Evolutionary conservation across 2,329 filamentous ascomycete species (phyloP).

Genomic region (Aspergillus awamori): DNA sequence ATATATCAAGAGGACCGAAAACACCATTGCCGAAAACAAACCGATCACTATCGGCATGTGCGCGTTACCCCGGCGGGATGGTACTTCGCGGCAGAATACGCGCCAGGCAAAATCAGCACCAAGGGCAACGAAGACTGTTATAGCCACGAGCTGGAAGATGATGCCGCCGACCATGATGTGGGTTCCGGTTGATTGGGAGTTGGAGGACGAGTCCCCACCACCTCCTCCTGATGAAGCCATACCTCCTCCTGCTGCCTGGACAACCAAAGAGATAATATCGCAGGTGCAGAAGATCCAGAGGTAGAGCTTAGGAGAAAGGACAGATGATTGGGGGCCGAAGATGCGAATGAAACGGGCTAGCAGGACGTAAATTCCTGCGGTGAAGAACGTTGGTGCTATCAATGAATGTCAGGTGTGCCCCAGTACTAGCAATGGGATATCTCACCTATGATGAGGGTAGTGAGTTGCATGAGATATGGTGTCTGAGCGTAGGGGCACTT

Average conservation of each 20-base stretch:
- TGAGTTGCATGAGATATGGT: neutral
- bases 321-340: conserved; percentile 40
- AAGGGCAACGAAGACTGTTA: conserved; percentile 51
- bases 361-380: conserved; percentile 49
- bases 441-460: neutral
- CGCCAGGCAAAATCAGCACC: conserved; percentile 47
- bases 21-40: neutral
- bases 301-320: conserved; percentile 42
- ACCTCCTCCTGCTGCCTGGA: conserved; percentile 57
- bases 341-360: conserved; percentile 41
- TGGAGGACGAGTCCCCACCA: conserved; percentile 30
- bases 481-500: neutral
- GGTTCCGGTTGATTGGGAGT: conserved; percentile 45
- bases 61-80: neutral
- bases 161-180: conserved; percentile 55
- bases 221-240: conserved; percentile 48
- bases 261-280: conserved; percentile 53
- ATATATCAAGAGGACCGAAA: conserved; percentile 44
- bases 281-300: conserved; percentile 50
- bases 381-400: conserved; percentile 18
- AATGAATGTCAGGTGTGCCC: neutral
- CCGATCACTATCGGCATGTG: neutral
- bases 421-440: neutral
- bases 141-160: conserved; percentile 56
- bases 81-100: conserved; percentile 12